Evolutionary conservation across 768 basidiomycete genomes (phyloP).

Genomic region (Leccinum longicurvipes): DNA sequence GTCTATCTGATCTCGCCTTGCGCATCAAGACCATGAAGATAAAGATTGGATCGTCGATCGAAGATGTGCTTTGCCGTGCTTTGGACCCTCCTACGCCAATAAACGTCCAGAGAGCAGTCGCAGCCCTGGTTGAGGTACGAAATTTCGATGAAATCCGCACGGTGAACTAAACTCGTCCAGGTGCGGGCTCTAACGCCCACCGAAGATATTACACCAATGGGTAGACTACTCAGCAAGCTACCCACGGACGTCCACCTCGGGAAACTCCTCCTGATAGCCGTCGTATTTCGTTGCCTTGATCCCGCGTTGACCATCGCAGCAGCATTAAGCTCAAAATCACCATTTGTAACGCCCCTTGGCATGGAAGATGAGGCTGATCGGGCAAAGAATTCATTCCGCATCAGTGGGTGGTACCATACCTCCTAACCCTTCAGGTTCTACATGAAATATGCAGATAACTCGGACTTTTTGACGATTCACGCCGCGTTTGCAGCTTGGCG

Average conservation of each 20-base stretch:
- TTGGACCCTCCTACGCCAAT: conserved; percentile 83
- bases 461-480: conserved; percentile 92
- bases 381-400: conserved; percentile 76
- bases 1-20: conserved; percentile 86
- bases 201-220: conserved; percentile 96
- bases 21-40: conserved; percentile 94
- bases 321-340: conserved; percentile 87
- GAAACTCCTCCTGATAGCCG: conserved; percentile 84
- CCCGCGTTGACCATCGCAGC: conserved; percentile 97
- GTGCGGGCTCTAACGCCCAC: conserved; percentile 79
- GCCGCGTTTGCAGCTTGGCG: conserved; percentile 90
- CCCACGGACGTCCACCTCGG: conserved; percentile 96
- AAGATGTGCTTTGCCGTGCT: conserved; percentile 83
- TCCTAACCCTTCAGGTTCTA: neutral
- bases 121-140: conserved; percentile 82
- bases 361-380: conserved; percentile 82
- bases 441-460: conserved; percentile 60
- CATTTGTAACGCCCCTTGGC: conserved; percentile 88
- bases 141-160: neutral
- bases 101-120: conserved; percentile 89
- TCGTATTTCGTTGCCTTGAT: conserved; percentile 86
- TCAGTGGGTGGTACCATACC: conserved; percentile 45
- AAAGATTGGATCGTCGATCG: conserved; percentile 79
- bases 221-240: conserved; percentile 81
- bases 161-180: conserved; percentile 33